Conservation (phyloP, 2,329 filamentous ascomycete species). For the Triangularia verruculosa region DNA sequence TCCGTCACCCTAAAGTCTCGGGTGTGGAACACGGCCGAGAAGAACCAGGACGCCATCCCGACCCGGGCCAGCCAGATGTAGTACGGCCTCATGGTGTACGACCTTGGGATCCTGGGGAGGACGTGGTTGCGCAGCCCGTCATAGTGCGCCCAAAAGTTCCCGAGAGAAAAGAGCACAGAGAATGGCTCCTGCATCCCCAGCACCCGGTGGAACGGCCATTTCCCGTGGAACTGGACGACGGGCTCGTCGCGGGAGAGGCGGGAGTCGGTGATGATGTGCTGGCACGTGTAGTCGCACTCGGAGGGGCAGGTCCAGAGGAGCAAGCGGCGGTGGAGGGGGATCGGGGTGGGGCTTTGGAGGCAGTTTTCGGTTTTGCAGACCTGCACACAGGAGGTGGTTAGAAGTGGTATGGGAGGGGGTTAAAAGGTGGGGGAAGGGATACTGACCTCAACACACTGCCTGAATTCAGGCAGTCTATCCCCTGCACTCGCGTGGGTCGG, state of each 20-base stretch:
- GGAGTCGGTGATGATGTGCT: slow-evolving; percentile 79
- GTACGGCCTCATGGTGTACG: slow-evolving; percentile 75
- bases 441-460: slow-evolving; percentile 76
- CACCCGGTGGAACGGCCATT: slow-evolving; percentile 94
- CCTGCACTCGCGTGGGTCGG: slow-evolving; percentile 69
- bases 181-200: slow-evolving; percentile 93
- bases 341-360: slow-evolving; percentile 51
- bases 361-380: slow-evolving; percentile 82
- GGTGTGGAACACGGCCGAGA: slow-evolving; percentile 89
- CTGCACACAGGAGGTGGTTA: slow-evolving; percentile 42
- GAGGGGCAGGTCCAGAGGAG: slow-evolving; percentile 88
- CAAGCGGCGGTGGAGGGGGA: slow-evolving; percentile 78
- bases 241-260: slow-evolving; percentile 62
- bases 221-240: slow-evolving; percentile 92
- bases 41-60: slow-evolving; percentile 79
- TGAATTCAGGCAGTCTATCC: slow-evolving; percentile 83
- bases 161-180: slow-evolving; percentile 85
- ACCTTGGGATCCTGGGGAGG: slow-evolving; percentile 63
- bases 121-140: slow-evolving; percentile 70
- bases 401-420: background rate
- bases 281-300: slow-evolving; percentile 98
- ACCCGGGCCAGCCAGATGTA: slow-evolving; percentile 79
- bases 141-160: slow-evolving; percentile 86
- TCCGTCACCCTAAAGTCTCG: slow-evolving; percentile 83
- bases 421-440: slow-evolving; percentile 19